Evolutionary conservation across 495 filamentous ascomycete genomes (phyloP).

Genomic region (Neurospora sp.): DNA sequence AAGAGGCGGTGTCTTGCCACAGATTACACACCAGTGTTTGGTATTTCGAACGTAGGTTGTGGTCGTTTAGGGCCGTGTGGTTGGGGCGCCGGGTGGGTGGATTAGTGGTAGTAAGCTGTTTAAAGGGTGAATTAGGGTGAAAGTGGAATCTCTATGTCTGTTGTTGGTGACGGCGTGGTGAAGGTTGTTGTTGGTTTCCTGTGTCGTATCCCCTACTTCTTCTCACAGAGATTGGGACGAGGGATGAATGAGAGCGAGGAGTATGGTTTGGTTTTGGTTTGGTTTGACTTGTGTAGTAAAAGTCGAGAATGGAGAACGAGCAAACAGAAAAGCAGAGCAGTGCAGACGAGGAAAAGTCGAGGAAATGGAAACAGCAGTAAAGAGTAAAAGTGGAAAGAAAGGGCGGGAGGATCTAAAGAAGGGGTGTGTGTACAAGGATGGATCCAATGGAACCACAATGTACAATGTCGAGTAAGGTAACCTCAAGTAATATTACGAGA

Average conservation of each 20-base stretch:
- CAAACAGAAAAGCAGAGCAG: constrained; percentile 1
- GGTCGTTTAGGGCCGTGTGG: not conserved
- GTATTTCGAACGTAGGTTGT: not conserved
- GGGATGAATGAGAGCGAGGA: not conserved
- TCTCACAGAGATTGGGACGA: not conserved
- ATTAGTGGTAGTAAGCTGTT: not conserved
- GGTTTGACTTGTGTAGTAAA: not conserved
- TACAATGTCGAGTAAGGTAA: not conserved
- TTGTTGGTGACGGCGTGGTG: not conserved
- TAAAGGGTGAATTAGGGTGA: not conserved
- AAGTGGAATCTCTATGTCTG: not conserved
- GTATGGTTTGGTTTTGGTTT: not conserved
- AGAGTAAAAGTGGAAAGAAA: constrained; percentile 1
- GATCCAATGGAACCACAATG: not conserved
- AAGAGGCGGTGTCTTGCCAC: not conserved
- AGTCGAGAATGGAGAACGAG: not conserved
- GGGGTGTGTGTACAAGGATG: constrained; percentile 2
- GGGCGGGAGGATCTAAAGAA: constrained; percentile 9
- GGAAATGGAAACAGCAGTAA: not conserved
- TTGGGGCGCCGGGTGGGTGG: not conserved
- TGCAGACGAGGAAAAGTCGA: constrained; percentile 1
- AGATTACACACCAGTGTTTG: not conserved
- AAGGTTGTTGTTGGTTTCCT: not conserved
- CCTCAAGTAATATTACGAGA: not conserved
- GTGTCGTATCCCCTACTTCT: not conserved